These are phyloP conservation scores for Saccharomyces hybrid DNA, from an alignment of 1,139 yeast genomes.

Conservation along the genomic window DNA sequence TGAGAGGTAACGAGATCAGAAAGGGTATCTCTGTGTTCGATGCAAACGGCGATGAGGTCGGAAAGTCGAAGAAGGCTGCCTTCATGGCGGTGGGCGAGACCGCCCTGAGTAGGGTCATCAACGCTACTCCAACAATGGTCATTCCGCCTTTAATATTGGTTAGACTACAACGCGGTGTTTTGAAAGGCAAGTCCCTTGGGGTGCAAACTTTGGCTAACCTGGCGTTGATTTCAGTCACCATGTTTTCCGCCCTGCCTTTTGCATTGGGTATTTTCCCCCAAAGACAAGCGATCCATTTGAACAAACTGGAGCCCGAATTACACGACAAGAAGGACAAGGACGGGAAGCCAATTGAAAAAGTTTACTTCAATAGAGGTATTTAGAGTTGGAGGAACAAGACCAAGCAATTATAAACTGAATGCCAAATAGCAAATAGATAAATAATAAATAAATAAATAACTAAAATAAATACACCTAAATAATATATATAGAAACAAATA, in stretches of 20 bases:
- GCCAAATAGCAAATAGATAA: not conserved
- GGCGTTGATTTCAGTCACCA: slow-evolving; percentile 77
- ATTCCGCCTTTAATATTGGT: slow-evolving; percentile 82
- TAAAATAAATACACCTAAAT: too few relatives aligned
- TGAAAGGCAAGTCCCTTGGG: slow-evolving; percentile 59
- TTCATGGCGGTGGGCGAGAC: slow-evolving; percentile 92
- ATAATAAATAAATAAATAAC: too few relatives aligned
- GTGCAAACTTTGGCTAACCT: slow-evolving; percentile 65
- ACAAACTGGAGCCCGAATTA: slow-evolving; percentile 57
- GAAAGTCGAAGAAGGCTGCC: slow-evolving; percentile 82
- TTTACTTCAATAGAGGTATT: slow-evolving; percentile 91
- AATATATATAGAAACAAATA: too few relatives aligned
- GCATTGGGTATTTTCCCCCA: slow-evolving; percentile 96
- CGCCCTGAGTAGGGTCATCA: slow-evolving; percentile 90
- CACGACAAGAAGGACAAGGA: slow-evolving; percentile 51
- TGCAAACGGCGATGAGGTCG: slow-evolving; percentile 59
- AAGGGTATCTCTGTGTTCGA: slow-evolving; percentile 76
- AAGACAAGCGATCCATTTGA: slow-evolving; percentile 53
- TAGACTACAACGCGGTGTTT: slow-evolving; percentile 58
- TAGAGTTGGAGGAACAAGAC: slow-evolving; percentile 25
- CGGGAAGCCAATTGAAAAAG: slow-evolving; percentile 52
- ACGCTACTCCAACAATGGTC: slow-evolving; percentile 96
- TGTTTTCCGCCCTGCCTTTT: slow-evolving; percentile 84
- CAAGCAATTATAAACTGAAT: not conserved
- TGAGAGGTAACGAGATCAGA: slow-evolving; percentile 91